Percentiles rank a stretch among this genome's conserved stretches.
phyloP scores from a whole-genome alignment of 176 grass and related monocot genomes.

The Alopecurus myosuroides region DNA sequence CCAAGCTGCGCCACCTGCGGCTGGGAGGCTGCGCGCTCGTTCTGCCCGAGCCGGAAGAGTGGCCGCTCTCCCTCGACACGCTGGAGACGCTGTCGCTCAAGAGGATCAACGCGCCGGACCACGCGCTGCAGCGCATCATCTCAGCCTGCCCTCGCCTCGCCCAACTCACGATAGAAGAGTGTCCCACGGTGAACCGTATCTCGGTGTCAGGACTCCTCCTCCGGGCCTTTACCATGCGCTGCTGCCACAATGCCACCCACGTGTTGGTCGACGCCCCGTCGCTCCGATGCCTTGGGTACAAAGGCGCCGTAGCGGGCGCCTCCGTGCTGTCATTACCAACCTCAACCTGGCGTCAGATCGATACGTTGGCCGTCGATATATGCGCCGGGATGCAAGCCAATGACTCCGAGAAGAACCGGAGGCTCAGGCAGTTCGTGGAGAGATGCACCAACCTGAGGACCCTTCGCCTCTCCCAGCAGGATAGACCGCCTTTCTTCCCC shows the following conservation, averaged over 20 bases:
- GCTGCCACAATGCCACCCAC: background rate
- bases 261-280: background rate
- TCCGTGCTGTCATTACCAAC: background rate
- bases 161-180: background rate
- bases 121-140: background rate
- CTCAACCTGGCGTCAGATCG: background rate
- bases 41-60: background rate
- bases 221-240: background rate
- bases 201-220: background rate
- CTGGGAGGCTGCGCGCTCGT: background rate
- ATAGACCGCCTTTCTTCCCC: background rate
- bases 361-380: background rate
- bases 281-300: background rate
- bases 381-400: background rate
- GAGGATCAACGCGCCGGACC: background rate
- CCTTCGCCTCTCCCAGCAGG: background rate
- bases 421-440: background rate
- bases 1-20: background rate
- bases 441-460: background rate
- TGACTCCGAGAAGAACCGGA: background rate
- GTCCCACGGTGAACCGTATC: background rate
- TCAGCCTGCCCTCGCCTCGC: background rate
- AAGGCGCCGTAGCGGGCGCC: background rate
- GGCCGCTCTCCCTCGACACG: background rate
- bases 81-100: background rate